Evolutionary conservation across 208 protist species (phyloP).

Genomic region (Acanthamoeba sp.): DNA sequence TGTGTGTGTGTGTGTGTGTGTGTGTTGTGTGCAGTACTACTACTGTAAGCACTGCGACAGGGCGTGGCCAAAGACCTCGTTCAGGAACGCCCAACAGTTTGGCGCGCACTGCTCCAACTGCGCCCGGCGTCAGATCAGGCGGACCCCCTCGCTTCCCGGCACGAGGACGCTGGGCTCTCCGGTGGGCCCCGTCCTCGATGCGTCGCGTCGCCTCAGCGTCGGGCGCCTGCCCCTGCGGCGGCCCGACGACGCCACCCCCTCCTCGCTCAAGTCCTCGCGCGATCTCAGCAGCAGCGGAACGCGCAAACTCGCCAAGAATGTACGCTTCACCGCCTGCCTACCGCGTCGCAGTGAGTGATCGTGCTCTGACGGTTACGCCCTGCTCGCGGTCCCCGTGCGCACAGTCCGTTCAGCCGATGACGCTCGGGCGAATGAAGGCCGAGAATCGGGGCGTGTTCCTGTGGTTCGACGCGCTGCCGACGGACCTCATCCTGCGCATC

Average conservation of each 20-base stretch:
- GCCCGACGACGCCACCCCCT: not conserved
- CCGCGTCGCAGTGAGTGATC: too few species aligned
- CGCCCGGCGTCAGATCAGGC: not conserved
- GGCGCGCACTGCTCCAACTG: conserved; percentile 70
- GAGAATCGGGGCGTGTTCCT: conserved; percentile 42
- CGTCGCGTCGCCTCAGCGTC: not conserved
- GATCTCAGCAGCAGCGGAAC: not conserved
- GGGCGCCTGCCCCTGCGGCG: not conserved
- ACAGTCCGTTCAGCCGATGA: not conserved
- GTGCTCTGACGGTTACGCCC: too few species aligned
- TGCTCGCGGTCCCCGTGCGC: too few species aligned
- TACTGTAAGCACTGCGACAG: conserved; percentile 70
- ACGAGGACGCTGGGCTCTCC: not conserved
- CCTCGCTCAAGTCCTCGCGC: not conserved
- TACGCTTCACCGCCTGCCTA: not conserved
- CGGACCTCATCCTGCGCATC: conserved; percentile 52
- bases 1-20: too few species aligned
- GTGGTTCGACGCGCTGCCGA: conserved; percentile 47
- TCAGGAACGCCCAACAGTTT: conserved; percentile 72
- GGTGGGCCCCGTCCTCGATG: not conserved
- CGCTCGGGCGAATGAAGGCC: conserved; percentile 39
- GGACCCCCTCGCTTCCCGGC: not conserved
- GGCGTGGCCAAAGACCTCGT: conserved; percentile 63
- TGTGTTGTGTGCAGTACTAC: conserved; percentile 20
- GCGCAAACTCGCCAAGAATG: not conserved